Evolutionary conservation across 768 basidiomycete genomes (phyloP).

Genomic region (Rhodotorula graminis): DNA sequence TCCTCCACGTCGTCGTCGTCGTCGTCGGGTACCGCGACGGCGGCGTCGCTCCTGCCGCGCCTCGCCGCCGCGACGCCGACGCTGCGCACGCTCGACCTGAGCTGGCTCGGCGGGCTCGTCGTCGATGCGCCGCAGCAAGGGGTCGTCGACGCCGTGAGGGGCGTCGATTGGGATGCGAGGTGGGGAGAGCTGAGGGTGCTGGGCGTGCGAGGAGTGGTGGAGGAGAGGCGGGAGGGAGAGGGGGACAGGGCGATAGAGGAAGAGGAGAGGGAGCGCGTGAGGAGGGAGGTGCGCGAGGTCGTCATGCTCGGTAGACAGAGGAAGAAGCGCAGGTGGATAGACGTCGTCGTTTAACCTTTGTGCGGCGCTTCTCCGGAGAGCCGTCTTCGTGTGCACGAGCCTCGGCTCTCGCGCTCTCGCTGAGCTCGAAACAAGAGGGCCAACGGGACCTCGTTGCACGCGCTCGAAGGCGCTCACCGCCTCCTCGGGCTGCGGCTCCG

Average conservation of each 20-base stretch:
- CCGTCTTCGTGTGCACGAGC: too few species aligned
- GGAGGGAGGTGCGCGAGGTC: too few species aligned
- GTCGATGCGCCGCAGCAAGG: not conserved
- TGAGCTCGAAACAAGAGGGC: not conserved
- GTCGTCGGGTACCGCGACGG: not conserved
- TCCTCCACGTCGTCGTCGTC: not conserved
- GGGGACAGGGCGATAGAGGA: not conserved
- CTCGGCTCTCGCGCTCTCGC: not conserved
- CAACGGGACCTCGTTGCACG: not conserved
- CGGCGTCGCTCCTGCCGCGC: constrained; percentile 1
- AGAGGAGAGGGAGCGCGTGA: constrained; percentile 1
- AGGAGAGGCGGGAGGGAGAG: not conserved
- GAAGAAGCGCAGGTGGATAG: constrained; percentile 20
- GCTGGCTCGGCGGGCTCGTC: constrained; percentile 1
- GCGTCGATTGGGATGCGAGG: constrained; percentile 15
- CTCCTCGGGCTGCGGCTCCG: constrained; percentile 33
- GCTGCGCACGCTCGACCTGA: constrained; percentile 5
- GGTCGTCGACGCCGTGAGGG: not conserved
- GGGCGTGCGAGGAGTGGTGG: not conserved
- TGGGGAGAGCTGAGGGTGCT: constrained; percentile 14
- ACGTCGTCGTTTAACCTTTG: constrained; percentile 16
- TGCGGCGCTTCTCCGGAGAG: too few species aligned
- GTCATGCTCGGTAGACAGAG: not conserved
- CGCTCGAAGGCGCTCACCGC: not conserved
- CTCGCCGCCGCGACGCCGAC: constrained; percentile 14